phyloP scores from a whole-genome alignment of 2,329 filamentous ascomycete species.

The Ambrosiella cleistominuta region DNA sequence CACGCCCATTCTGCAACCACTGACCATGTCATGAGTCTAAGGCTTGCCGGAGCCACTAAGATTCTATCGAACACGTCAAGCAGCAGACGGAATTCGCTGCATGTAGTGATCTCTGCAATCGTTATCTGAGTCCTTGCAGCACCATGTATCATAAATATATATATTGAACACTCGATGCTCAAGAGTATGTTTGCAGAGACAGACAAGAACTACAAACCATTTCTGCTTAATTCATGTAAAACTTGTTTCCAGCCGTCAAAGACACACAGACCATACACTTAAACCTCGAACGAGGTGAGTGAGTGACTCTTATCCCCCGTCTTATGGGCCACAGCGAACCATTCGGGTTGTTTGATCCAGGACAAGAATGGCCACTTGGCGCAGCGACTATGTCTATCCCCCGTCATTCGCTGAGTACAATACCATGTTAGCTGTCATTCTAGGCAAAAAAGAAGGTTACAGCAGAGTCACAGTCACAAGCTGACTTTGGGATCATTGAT shows the following conservation, averaged over 20 bases:
- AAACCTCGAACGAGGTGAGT: background rate
- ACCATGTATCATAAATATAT: background rate
- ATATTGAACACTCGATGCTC: background rate
- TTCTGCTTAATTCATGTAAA: background rate
- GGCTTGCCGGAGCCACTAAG: background rate
- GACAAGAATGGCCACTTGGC: background rate
- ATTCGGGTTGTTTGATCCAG: background rate
- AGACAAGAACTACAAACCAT: background rate
- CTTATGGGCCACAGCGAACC: too few relatives aligned
- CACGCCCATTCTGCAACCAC: background rate
- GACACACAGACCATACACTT: background rate
- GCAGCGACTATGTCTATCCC: background rate
- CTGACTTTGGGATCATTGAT: background rate
- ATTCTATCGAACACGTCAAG: background rate
- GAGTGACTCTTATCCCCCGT: background rate
- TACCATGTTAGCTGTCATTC: background rate
- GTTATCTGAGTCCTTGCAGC: background rate
- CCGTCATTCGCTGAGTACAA: background rate
- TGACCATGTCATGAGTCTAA: background rate
- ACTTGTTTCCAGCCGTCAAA: too few relatives aligned
- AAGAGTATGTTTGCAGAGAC: background rate
- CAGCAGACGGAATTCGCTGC: background rate
- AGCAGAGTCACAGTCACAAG: slow-evolving; percentile 1
- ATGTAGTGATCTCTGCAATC: background rate
- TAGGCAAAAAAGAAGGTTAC: background rate